These are phyloP conservation scores for Hippophae gyantsensis DNA, from an alignment of 306 rosid genomes.

Conservation along the genomic window DNA sequence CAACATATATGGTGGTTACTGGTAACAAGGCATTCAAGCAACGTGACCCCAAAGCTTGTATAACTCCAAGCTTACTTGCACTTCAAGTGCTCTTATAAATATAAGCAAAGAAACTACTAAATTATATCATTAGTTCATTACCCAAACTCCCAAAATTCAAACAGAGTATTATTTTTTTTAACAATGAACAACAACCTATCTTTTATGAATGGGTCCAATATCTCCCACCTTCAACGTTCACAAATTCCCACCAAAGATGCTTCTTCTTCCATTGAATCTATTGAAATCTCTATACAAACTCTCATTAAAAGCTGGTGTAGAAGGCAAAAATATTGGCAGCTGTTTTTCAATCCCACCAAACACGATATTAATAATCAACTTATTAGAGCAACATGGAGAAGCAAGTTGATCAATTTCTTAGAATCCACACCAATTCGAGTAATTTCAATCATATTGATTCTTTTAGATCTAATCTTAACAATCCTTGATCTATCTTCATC, in stretches of 20 bases:
- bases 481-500: conserved; percentile 58
- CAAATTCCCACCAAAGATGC: conserved; percentile 15
- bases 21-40: not conserved
- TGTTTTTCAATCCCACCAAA: conserved; percentile 5
- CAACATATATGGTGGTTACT: not conserved
- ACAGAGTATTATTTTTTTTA: not conserved
- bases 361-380: not conserved
- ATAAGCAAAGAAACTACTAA: not conserved
- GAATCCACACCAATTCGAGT: conserved; percentile 45
- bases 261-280: conserved; percentile 23
- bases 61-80: conserved; percentile 30
- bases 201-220: conserved; percentile 16
- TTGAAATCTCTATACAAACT: conserved; percentile 32
- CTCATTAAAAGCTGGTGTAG: conserved; percentile 43
- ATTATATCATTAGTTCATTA: conserved; percentile 12
- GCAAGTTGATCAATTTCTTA: conserved; percentile 31
- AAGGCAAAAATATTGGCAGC: conserved; percentile 38
- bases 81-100: conserved; percentile 21
- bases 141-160: not conserved
- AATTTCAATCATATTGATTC: conserved; percentile 33
- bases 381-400: conserved; percentile 43
- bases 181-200: conserved; percentile 24
- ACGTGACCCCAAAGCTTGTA: conserved; percentile 43
- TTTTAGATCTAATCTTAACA: conserved; percentile 52
- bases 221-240: conserved; percentile 19